phyloP scores from a whole-genome alignment of 768 basidiomycete species.

The Boletus vinaceobasis region DNA sequence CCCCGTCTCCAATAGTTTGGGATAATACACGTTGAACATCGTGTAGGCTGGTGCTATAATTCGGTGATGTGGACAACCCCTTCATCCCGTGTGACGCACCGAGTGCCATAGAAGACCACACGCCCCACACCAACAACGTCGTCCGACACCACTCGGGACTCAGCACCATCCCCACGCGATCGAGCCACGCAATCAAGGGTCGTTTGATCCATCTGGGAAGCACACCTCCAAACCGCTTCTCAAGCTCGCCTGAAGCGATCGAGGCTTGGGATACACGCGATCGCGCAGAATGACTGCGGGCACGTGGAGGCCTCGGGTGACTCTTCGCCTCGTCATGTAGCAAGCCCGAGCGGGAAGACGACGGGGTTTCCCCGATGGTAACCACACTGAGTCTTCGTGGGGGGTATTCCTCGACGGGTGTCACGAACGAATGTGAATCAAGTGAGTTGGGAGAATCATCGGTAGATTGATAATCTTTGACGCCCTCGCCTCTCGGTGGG shows the following conservation, averaged over 20 bases:
- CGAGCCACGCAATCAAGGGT: slow-evolving; percentile 67
- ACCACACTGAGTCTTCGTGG: slow-evolving; percentile 23
- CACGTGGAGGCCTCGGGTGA: not conserved
- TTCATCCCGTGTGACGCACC: slow-evolving; percentile 42
- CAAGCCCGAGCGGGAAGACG: slow-evolving; percentile 13
- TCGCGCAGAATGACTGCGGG: slow-evolving; percentile 3
- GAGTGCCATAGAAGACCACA: slow-evolving; percentile 74
- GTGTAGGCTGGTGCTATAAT: slow-evolving; percentile 59
- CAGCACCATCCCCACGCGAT: slow-evolving; percentile 66
- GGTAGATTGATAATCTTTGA: slow-evolving; percentile 29
- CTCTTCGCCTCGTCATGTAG: slow-evolving; percentile 18
- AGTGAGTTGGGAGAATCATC: slow-evolving; percentile 29
- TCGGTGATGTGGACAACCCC: not conserved
- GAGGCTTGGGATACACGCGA: slow-evolving; percentile 31
- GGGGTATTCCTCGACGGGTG: slow-evolving; percentile 27
- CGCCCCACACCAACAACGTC: slow-evolving; percentile 74
- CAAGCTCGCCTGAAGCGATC: slow-evolving; percentile 36
- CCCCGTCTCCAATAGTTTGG: slow-evolving; percentile 72
- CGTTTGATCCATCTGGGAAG: slow-evolving; percentile 54
- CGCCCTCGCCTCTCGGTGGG: slow-evolving; percentile 14
- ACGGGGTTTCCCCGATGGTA: slow-evolving; percentile 28
- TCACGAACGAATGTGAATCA: slow-evolving; percentile 23
- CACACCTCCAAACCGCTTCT: slow-evolving; percentile 37
- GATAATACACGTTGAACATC: slow-evolving; percentile 92
- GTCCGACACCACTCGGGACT: slow-evolving; percentile 72